phyloP scores from a whole-genome alignment of 371 early-diverging fungal species.

The Mortierella sp. region DNA sequence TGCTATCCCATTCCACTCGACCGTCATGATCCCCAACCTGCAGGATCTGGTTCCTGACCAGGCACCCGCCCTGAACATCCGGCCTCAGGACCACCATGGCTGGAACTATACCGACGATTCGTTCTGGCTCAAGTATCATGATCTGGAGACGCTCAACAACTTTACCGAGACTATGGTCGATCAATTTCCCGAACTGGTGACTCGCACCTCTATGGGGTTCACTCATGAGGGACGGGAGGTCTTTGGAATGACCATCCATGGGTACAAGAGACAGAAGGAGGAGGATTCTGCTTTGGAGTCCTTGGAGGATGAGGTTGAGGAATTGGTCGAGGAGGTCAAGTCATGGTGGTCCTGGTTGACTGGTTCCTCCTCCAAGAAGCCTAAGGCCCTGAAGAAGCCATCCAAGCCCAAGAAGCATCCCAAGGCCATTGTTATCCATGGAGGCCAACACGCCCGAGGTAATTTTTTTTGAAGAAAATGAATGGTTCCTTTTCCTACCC shows the following conservation, averaged over 20 bases:
- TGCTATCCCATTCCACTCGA: conserved; percentile 17
- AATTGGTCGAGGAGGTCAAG: conserved; percentile 13
- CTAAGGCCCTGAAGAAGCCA: conserved; percentile 27
- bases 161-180: conserved; percentile 48
- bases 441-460: conserved; percentile 60
- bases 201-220: conserved; percentile 54
- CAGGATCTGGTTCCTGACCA: conserved; percentile 49
- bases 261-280: conserved; percentile 16
- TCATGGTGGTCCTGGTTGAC: conserved; percentile 43
- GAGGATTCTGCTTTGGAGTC: conserved; percentile 21
- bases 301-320: conserved; percentile 11
- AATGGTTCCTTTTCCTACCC: too few species aligned
- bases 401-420: conserved; percentile 49
- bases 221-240: conserved; percentile 61
- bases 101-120: conserved; percentile 48
- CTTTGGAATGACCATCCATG: conserved; percentile 58
- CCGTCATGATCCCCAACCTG: conserved; percentile 51
- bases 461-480: not conserved
- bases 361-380: conserved; percentile 4
- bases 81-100: not conserved
- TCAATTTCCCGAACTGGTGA: conserved; percentile 53
- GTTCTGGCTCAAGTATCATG: conserved; percentile 49
- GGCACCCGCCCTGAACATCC: conserved; percentile 17
- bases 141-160: conserved; percentile 46
- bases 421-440: conserved; percentile 56